Evolutionary conservation across 345 rosid species (phyloP).

Genomic region (Mangifera indica): DNA sequence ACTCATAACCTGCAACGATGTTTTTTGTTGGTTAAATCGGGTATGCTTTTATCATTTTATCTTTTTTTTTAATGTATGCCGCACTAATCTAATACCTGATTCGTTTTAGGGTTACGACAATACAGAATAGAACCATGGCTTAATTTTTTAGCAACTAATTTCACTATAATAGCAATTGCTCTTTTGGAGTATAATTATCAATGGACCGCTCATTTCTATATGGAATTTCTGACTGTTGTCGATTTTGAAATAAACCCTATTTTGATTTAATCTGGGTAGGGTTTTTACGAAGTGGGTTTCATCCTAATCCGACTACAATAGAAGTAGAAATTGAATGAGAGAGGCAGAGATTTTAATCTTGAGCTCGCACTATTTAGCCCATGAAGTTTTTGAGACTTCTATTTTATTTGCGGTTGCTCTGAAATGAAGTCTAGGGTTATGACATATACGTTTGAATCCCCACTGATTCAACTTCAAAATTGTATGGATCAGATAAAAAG

Average conservation of each 20-base stretch:
- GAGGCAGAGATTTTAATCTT: not conserved
- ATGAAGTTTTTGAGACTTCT: not conserved
- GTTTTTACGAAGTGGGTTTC: conserved; percentile 10
- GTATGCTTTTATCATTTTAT: conserved; percentile 10
- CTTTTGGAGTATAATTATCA: not conserved
- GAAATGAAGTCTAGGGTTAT: not conserved
- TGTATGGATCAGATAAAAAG: not conserved
- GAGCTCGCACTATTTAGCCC: not conserved
- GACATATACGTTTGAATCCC: not conserved
- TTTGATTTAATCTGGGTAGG: conserved; percentile 7
- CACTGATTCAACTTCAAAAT: not conserved
- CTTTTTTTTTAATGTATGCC: not conserved
- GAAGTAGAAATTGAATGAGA: not conserved
- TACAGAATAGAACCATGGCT: no score
- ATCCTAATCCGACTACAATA: not conserved
- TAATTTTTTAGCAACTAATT: not conserved
- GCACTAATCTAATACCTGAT: not conserved
- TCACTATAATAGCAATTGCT: not conserved
- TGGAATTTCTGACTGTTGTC: not conserved
- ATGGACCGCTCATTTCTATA: not conserved
- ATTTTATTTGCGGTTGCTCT: no score
- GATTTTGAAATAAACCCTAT: not conserved
- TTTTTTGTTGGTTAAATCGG: conserved; percentile 16
- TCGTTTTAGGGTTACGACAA: conserved; percentile 14
- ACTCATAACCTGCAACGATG: conserved; percentile 15